A percentile compares a stretch with the other conserved stretches of the same genome.
phyloP scores from a whole-genome alignment of 441 rosid genomes.

The Erodium texanum region DNA sequence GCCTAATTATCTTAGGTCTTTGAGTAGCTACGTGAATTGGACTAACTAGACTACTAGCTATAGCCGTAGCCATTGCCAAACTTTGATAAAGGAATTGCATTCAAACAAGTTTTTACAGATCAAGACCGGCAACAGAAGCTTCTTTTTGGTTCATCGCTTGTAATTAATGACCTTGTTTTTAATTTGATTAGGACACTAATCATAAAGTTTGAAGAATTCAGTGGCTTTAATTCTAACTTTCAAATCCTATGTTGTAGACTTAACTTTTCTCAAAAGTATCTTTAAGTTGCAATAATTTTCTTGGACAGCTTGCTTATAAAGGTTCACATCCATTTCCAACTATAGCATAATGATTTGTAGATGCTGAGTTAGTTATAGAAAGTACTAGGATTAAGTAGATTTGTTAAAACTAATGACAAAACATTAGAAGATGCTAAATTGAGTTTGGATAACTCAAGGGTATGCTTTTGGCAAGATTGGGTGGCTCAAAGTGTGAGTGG shows the following conservation, averaged over 20 bases:
- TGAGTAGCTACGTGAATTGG: no score
- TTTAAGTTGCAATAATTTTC: not conserved
- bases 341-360: no score
- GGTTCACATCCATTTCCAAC: not conserved
- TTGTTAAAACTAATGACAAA: no score
- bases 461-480: not conserved
- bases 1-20: not conserved
- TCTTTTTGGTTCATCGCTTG: not conserved
- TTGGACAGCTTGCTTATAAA: not conserved
- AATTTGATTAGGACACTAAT: not conserved
- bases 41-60: not conserved
- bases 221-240: not conserved
- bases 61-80: not conserved
- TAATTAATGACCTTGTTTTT: not conserved
- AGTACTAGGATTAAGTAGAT: no score
- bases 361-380: no score
- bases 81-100: not conserved
- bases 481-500: slow-evolving; percentile 3
- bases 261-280: not conserved
- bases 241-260: not conserved
- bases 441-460: not conserved
- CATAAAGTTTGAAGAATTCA: not conserved
- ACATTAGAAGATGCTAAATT: not conserved
- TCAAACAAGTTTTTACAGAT: slow-evolving; percentile 4
- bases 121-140: slow-evolving; percentile 1